Evolutionary conservation across 441 rosid species (phyloP), one percentile per base, ranked within the genome.

Genomic region (Bocquillonia castaneifolia): DNA sequence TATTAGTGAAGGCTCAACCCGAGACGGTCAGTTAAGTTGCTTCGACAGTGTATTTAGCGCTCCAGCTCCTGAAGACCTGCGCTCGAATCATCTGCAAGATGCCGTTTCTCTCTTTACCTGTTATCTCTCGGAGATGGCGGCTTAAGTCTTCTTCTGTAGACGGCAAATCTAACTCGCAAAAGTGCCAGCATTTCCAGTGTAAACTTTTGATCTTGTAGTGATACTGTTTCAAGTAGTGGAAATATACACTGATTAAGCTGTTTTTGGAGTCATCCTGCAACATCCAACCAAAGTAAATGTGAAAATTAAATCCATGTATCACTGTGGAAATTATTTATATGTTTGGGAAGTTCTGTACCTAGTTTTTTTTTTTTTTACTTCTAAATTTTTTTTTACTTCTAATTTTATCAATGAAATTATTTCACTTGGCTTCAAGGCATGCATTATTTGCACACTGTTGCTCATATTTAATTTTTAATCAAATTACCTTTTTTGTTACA

Each of bases 71-170:
- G 90, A 86, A 80, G 96, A 94, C 76, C 50, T 77, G 6, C 86
- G 85, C 29, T 79, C 96, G 15, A 77, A 68, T 70, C 93, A 90
- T 85, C 70, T 94, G 74, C 99, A 94, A 79, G 99, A 92, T 71
- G 93, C 96, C 5, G 98, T 90, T 39, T 69, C 94, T 28, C 86
- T 94, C 31, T 94, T 85, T 70, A 81, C 97, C 1, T 79, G 83
- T 65, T 84, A 92, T 69, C 90, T 94, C 42, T 77, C 89, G 0
- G 89, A 83, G 74, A 80, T 77, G 74, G 79, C 86, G 34, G 66
- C 82, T 37, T 81, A 82, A 72, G 42, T 6, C 22, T 34, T 23
- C 53, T 17, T 3, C 29, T 40, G 9, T 62, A 15, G 48, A n/a
- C n/a, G n/a, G n/a, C n/a, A n/a, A n/a, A n/a, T n/a, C n/a, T n/a